Percentiles rank a stretch among this genome's conserved stretches.
phyloP scores from a whole-genome alignment of 2,329 filamentous ascomycete species.

The Botrytis aclada region DNA sequence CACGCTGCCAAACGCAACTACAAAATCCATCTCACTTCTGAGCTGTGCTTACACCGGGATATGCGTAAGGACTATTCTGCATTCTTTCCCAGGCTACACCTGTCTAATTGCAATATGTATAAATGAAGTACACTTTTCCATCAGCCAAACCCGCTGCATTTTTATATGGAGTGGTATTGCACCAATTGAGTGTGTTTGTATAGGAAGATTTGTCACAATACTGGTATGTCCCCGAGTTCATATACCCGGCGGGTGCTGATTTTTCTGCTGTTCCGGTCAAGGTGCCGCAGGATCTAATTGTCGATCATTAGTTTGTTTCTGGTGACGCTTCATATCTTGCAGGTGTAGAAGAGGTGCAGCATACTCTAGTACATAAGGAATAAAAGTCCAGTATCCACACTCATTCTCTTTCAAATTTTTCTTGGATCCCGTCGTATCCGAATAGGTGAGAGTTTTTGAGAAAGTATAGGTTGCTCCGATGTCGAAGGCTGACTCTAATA shows the following conservation, averaged over 20 bases:
- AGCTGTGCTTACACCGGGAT: not conserved
- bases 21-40: not conserved
- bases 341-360: not conserved
- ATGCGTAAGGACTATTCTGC: not conserved
- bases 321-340: not conserved
- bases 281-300: slow-evolving; percentile 6
- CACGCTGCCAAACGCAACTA: not conserved
- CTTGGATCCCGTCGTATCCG: not conserved
- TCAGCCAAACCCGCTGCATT: not conserved
- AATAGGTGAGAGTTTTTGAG: not conserved
- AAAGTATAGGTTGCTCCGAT: not conserved
- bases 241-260: not conserved
- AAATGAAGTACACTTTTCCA: not conserved
- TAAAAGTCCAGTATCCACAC: slow-evolving; percentile 15
- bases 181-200: not conserved
- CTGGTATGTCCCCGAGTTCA: not conserved
- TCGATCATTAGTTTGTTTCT: not conserved
- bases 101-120: not conserved
- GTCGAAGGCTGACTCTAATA: not conserved
- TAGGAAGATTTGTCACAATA: not conserved
- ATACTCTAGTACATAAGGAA: not conserved
- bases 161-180: not conserved
- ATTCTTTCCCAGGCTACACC: not conserved
- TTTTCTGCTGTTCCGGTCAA: not conserved
- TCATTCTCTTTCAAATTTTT: not conserved